These are phyloP conservation scores for Phalaenopsis aphrodite DNA, from an alignment of 106 monocot species.

Conservation along the genomic window DNA sequence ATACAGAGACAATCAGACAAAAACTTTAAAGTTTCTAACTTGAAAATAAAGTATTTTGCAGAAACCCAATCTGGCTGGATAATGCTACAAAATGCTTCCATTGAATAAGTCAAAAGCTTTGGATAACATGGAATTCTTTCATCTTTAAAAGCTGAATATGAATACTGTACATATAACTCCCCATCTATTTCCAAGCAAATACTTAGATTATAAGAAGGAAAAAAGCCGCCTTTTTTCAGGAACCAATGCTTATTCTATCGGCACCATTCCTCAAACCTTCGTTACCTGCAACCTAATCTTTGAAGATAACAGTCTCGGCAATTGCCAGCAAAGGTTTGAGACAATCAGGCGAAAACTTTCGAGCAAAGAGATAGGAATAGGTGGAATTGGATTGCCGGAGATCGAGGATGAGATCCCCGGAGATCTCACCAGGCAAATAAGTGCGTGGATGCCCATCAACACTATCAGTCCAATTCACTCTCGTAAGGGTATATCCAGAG, in stretches of 20 bases:
- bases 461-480: conserved; percentile 86
- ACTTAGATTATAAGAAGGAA: not conserved
- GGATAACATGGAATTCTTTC: conserved; percentile 1
- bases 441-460: conserved; percentile 76
- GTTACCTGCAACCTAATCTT: conserved; percentile 22
- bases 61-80: not conserved
- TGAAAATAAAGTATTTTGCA: not conserved
- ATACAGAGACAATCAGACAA: not conserved
- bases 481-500: conserved; percentile 55
- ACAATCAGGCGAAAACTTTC: conserved; percentile 66
- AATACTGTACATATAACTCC: conserved; percentile 2
- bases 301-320: conserved; percentile 53
- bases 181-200: not conserved
- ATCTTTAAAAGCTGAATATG: not conserved
- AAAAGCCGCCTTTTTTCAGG: not conserved
- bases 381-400: conserved; percentile 59
- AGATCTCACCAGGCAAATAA: conserved; percentile 46
- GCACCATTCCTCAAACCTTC: too few relatives aligned
- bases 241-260: not conserved
- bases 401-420: conserved; percentile 33
- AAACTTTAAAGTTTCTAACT: not conserved
- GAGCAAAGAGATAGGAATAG: conserved; percentile 60
- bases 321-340: conserved; percentile 51
- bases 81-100: not conserved
- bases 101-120: not conserved